Evolutionary conservation across 2,329 filamentous ascomycete genomes (phyloP).

Genomic region (Cadophora luteo-olivacea): DNA sequence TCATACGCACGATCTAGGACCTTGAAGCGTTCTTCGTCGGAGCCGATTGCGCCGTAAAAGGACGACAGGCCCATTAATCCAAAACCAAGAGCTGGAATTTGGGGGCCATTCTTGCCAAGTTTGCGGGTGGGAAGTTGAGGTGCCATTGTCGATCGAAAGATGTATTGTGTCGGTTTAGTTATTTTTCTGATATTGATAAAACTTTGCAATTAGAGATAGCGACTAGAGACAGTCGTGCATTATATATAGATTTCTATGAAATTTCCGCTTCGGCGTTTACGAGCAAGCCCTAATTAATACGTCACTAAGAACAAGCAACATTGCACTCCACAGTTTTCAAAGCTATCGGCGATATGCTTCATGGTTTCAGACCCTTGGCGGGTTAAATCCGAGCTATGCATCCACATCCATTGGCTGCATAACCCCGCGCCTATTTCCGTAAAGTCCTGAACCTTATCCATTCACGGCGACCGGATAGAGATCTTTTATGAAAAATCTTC

Average conservation of each 20-base stretch:
- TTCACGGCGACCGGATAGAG: background rate
- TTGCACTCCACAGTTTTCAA: background rate
- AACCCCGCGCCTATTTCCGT: background rate
- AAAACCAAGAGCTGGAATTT: conserved; percentile 39
- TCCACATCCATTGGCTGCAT: background rate
- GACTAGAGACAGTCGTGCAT: background rate
- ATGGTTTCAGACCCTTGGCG: background rate
- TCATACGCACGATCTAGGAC: conserved; percentile 50
- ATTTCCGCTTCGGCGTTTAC: background rate
- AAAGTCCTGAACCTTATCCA: background rate
- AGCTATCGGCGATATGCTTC: background rate
- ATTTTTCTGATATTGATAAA: background rate
- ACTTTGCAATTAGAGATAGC: background rate
- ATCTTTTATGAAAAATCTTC: background rate
- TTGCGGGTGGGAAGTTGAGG: conserved; percentile 37
- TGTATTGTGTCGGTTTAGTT: background rate
- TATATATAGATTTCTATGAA: background rate
- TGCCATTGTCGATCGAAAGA: conserved; percentile 22
- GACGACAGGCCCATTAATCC: conserved; percentile 37
- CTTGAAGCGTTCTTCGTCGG: conserved; percentile 48
- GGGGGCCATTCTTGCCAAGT: conserved; percentile 39
- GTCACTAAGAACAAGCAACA: background rate
- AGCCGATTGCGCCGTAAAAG: conserved; percentile 25
- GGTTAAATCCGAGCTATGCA: background rate
- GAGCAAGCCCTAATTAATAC: background rate